Evolutionary conservation across 192 early-diverging fungal genomes (phyloP).

Genomic region (Gonapodya sp.): DNA sequence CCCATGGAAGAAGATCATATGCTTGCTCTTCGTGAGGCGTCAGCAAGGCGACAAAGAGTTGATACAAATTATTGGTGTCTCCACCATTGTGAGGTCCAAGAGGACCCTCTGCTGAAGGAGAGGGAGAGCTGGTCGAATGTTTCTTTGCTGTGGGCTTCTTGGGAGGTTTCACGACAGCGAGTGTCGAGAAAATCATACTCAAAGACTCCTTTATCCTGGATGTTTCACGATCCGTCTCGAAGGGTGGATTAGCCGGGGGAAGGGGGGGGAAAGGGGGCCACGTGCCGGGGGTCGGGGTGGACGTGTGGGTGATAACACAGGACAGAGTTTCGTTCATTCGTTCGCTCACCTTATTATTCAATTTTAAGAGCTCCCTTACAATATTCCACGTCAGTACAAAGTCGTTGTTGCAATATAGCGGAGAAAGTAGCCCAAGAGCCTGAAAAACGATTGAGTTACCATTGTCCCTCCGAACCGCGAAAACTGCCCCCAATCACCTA

Average conservation of each 20-base stretch:
- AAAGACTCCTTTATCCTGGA: constrained; percentile 36
- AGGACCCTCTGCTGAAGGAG: neutral
- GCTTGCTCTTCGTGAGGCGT: constrained; percentile 36
- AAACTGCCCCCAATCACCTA: neutral
- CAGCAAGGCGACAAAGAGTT: constrained; percentile 34
- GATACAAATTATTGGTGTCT: constrained; percentile 22
- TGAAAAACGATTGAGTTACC: constrained; percentile 11
- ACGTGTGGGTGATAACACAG: too few species aligned
- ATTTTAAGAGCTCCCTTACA: constrained; percentile 26
- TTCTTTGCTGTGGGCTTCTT: constrained; percentile 11
- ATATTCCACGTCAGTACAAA: constrained; percentile 29
- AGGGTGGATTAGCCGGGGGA: neutral
- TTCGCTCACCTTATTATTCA: constrained; percentile 38
- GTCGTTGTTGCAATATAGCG: constrained; percentile 31
- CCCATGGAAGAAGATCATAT: constrained; percentile 44
- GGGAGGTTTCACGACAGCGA: neutral
- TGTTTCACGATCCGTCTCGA: constrained; percentile 32
- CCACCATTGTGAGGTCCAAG: constrained; percentile 12
- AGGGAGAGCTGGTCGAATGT: constrained; percentile 1
- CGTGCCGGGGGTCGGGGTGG: too few species aligned
- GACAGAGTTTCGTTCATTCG: too few species aligned
- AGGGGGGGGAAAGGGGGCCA: constrained; percentile 5
- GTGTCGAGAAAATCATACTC: constrained; percentile 23
- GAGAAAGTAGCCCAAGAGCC: constrained; percentile 36
- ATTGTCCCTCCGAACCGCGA: too few species aligned